Base-by-base conservation (phyloP, 306 rosid genomes). In the Fagus crenata region DNA sequence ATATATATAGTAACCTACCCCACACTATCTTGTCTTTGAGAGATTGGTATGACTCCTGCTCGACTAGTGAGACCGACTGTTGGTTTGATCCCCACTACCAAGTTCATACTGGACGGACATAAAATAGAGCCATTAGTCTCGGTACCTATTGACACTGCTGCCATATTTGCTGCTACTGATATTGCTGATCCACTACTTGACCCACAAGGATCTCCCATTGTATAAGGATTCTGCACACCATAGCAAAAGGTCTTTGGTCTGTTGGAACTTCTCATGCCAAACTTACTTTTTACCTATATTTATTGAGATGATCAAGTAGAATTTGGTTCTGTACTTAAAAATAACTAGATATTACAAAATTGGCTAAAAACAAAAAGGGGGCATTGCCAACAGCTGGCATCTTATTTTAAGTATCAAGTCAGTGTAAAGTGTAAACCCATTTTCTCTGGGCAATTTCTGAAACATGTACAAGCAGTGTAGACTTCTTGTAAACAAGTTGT, bases 181-280 rank as follows among this genome's bases (percentile, higher is more conserved):
- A 87, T 85, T 36, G 93, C 83, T 33, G 93, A 7, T 37, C 88
- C 86, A 77, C 86, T 79, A 36, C 93, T 87, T 6, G 93, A 87
- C 13, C 93, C 88, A 75, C 89, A 87, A 6, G 88, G 86, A 36
- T 33, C 53, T 37, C 53, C 87, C 6, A 72, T 60, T 49, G 54
- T 64, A 65, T 83, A 85, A 63, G 87, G 89, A 72, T 85, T 85
- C 91, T 87, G 78, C 49, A 40, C 5, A 73, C 42, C 4, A 39
- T 14, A 31, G n/a, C 0, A 17, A 43, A 36, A 55, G 28, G 28
- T 22, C 28, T 22, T 22, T 9, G 1, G 51, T 46, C 51, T 9
- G 0, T 2, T 2, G 4, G 51, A 46, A 46, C 13, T 46, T 46
- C 8, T 46, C 8, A 9, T 12, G 51, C 51, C 51, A 46, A 0